Evolutionary conservation across 75 land plant species (phyloP).

Genomic region (Picea sitchensis): DNA sequence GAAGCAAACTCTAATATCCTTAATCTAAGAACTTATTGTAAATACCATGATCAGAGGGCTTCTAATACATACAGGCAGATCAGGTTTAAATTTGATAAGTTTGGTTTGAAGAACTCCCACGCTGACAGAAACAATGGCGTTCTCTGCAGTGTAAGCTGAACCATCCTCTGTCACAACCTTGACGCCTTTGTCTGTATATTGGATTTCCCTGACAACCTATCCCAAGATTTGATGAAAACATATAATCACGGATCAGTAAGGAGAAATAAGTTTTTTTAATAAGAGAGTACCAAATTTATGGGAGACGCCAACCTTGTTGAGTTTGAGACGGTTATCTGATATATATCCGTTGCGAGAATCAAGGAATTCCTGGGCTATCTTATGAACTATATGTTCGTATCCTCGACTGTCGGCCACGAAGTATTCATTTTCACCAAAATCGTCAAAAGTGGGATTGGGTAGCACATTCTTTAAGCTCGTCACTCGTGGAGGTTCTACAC

Average conservation of each 20-base stretch:
- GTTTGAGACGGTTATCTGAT: conserved; percentile 34
- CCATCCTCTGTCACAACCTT: conserved; percentile 49
- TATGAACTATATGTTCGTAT: conserved; percentile 40
- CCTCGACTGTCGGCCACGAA: conserved; percentile 64
- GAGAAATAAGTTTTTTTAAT: background rate
- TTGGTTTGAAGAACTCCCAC: conserved; percentile 59
- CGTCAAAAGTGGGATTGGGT: conserved; percentile 40
- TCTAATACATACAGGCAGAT: conserved; percentile 47
- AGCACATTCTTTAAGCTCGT: conserved; percentile 55
- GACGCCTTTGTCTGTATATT: conserved; percentile 27
- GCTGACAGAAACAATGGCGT: conserved; percentile 56
- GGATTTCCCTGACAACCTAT: conserved; percentile 48
- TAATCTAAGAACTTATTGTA: too few relatives aligned
- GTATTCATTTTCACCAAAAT: conserved; percentile 51
- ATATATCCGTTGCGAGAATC: conserved; percentile 16
- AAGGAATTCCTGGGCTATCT: conserved; percentile 45
- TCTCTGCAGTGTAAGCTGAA: conserved; percentile 31
- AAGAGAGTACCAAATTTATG: background rate
- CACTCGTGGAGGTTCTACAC: conserved; percentile 66
- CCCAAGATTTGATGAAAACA: background rate
- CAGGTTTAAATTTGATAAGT: conserved; percentile 51
- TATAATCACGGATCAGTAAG: background rate
- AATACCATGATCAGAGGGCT: too few relatives aligned
- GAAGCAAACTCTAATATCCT: background rate
- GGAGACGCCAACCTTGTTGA: conserved; percentile 43